Conservation (phyloP, 176 grass and related monocot species). For the Thinopyrum elongatum region DNA sequence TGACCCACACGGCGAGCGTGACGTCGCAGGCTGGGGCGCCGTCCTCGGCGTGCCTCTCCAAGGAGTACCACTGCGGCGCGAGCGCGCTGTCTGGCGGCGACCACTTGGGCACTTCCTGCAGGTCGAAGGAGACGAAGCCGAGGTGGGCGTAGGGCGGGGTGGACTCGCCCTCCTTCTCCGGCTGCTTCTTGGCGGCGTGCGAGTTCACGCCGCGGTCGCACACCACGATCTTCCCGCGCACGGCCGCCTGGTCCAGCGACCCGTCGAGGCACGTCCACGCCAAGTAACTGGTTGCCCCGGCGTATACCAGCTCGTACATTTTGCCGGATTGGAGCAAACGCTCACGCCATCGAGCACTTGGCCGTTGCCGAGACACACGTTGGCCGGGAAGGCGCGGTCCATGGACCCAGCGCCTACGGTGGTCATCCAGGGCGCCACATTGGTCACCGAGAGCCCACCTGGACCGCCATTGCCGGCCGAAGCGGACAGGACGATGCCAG, state of each 20-base stretch:
- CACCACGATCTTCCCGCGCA: conserved; percentile 73
- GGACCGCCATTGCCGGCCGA: conserved; percentile 90
- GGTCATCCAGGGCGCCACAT: conserved; percentile 88
- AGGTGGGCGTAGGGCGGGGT: conserved; percentile 38
- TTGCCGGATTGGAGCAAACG: conserved; percentile 63
- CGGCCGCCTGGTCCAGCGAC: conserved; percentile 58
- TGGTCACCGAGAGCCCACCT: conserved; percentile 79
- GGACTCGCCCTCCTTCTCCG: conserved; percentile 34
- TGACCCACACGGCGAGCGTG: too few relatives aligned
- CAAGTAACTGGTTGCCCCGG: conserved; percentile 56
- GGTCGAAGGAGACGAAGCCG: conserved; percentile 74
- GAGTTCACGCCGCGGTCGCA: conserved; percentile 93
- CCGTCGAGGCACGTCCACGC: conserved; percentile 84
- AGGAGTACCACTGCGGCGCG: conserved; percentile 92
- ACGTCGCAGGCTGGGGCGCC: too few relatives aligned
- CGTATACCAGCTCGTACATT: conserved; percentile 73
- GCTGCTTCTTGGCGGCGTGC: conserved; percentile 64
- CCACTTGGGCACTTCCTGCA: conserved; percentile 79
- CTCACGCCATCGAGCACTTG: conserved; percentile 69
- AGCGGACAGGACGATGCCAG: conserved; percentile 83
- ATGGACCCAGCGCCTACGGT: conserved; percentile 92
- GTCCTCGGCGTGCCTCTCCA: conserved; percentile 53
- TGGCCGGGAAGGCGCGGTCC: conserved; percentile 90
- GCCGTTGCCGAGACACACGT: conserved; percentile 70
- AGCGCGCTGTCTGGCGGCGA: conserved; percentile 82